phyloP scores from a whole-genome alignment of 495 filamentous ascomycete species.

The Eremomyces bilateralis region DNA sequence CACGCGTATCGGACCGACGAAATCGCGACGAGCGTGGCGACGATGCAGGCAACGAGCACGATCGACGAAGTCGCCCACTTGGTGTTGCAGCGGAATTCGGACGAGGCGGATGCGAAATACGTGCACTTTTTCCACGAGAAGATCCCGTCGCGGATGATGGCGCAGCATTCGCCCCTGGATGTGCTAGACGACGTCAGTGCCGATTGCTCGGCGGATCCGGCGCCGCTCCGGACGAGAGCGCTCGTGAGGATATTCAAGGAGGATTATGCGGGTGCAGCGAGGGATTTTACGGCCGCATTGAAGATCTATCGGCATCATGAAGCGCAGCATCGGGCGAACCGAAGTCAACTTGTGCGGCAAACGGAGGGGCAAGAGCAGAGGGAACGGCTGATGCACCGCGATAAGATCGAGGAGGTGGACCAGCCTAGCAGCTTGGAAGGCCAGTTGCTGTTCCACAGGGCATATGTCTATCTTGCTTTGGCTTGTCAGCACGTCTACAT shows the following conservation, averaged over 20 bases:
- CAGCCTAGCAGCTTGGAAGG: constrained; percentile 51
- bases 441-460: constrained; percentile 57
- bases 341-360: constrained; percentile 25
- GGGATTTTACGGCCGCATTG: constrained; percentile 44
- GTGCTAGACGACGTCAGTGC: constrained; percentile 43
- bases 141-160: constrained; percentile 55
- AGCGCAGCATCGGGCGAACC: constrained; percentile 22
- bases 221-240: constrained; percentile 46
- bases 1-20: constrained; percentile 59
- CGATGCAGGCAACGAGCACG: constrained; percentile 60
- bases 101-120: constrained; percentile 50
- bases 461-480: constrained; percentile 47
- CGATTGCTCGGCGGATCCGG: constrained; percentile 35
- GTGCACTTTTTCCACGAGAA: constrained; percentile 81
- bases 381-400: constrained; percentile 14
- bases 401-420: constrained; percentile 40
- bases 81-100: constrained; percentile 40
- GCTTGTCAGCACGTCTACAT: constrained; percentile 40
- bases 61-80: constrained; percentile 57
- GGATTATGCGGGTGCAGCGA: constrained; percentile 41
- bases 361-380: constrained; percentile 20
- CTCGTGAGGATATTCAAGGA: constrained; percentile 56
- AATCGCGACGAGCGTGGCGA: constrained; percentile 59
- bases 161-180: constrained; percentile 43
- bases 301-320: constrained; percentile 30